Percentiles rank a stretch among this genome's conserved stretches.
Conservation (phyloP, 257 asterid genomes). For the Forsythia viridissima region DNA sequence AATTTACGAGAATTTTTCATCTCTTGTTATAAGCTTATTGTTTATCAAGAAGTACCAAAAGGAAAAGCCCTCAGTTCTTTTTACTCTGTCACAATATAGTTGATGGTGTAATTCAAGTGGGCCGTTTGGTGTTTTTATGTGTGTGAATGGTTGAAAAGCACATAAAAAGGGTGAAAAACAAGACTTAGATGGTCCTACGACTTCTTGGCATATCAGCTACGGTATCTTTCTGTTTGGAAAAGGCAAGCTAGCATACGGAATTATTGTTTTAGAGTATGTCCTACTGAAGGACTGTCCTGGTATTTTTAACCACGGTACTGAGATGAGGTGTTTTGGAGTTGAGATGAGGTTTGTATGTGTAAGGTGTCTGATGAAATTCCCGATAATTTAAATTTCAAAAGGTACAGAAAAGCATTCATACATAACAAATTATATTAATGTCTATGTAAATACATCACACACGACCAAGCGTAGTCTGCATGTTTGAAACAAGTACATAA, state of each 20-base stretch:
- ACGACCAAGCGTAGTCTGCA: not conserved
- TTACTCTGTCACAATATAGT: not conserved
- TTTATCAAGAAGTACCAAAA: constrained; percentile 8
- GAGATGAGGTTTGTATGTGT: not conserved
- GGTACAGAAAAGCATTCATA: not conserved
- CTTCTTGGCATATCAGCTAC: not conserved
- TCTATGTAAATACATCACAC: not conserved
- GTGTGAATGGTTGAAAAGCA: not conserved
- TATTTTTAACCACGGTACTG: not conserved
- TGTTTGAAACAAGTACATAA: not conserved
- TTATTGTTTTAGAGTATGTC: constrained; percentile 5
- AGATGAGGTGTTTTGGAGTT: not conserved
- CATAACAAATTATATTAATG: not conserved
- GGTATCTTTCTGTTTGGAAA: not conserved
- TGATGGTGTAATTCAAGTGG: not conserved
- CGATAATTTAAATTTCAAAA: not conserved
- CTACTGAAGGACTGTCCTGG: constrained; percentile 2
- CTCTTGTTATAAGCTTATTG: constrained; percentile 6
- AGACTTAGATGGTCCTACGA: not conserved
- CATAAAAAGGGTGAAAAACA: not conserved
- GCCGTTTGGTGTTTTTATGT: not conserved
- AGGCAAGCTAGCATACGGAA: constrained; percentile 12
- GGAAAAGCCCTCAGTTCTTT: not conserved
- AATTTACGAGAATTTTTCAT: not conserved
- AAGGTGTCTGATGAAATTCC: not conserved